Evolutionary conservation across 164 flowering plant genomes (phyloP).

Genomic region (Cinnamomum chago): DNA sequence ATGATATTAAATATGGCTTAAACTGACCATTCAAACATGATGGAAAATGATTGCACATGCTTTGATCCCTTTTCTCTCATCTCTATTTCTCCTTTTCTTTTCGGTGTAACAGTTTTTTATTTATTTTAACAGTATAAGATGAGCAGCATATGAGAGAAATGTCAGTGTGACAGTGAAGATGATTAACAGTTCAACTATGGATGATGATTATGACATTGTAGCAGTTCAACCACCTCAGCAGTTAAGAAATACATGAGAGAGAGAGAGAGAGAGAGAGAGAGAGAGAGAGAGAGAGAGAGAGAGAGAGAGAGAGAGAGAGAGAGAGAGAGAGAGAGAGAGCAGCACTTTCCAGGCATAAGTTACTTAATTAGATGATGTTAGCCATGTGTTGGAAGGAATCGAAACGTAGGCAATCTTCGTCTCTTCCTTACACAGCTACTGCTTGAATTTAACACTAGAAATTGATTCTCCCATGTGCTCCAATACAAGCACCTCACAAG

Average conservation of each 20-base stretch:
- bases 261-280: not conserved
- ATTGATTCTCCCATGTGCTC: slow-evolving; percentile 14
- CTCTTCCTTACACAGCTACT: slow-evolving; percentile 10
- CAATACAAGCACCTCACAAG: slow-evolving; percentile 1
- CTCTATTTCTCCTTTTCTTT: not conserved
- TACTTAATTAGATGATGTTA: slow-evolving; percentile 4
- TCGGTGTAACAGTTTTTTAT: not conserved
- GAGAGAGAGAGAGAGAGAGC: slow-evolving; percentile 2
- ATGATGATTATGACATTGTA: not conserved
- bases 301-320: too few species aligned
- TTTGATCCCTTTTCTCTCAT: not conserved
- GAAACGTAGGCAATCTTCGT: slow-evolving; percentile 13
- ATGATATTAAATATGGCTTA: not conserved
- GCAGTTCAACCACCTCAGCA: not conserved
- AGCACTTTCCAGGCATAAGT: not conserved
- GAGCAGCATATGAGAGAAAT: not conserved
- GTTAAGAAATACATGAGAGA: not conserved
- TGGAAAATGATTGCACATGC: slow-evolving; percentile 32
- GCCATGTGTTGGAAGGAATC: slow-evolving; percentile 39
- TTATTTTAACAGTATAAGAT: not conserved
- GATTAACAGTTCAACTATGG: too few species aligned
- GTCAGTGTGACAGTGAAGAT: not conserved
- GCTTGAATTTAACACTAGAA: not conserved
- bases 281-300: not conserved
- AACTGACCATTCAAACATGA: slow-evolving; percentile 11